Conservation (phyloP, 352 stramenopile species). For the Phytophthora colocasiae region DNA sequence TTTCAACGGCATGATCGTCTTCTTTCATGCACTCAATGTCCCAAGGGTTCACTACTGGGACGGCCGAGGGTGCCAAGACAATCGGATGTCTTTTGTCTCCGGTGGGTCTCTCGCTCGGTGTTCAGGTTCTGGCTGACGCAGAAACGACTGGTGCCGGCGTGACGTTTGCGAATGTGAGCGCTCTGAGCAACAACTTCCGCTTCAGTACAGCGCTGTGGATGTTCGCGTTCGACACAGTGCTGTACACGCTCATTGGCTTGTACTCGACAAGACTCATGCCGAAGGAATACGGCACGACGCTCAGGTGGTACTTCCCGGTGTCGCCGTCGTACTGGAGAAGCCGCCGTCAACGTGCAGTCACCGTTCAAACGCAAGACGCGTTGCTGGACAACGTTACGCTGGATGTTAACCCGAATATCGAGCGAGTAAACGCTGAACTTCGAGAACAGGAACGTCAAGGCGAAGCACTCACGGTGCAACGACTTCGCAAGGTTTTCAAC, state of each 20-base stretch:
- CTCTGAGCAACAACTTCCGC: conserved; percentile 57
- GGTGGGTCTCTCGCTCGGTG: conserved; percentile 71
- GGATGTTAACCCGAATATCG: conserved; percentile 42
- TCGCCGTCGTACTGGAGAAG: conserved; percentile 53
- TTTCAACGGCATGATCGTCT: conserved; percentile 80
- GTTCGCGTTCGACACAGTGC: conserved; percentile 85
- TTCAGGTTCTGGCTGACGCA: conserved; percentile 56
- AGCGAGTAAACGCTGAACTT: conserved; percentile 44
- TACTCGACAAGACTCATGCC: conserved; percentile 94
- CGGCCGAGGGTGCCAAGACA: conserved; percentile 44
- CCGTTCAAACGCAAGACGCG: conserved; percentile 13
- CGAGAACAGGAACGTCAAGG: conserved; percentile 39
- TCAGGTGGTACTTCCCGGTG: conserved; percentile 93
- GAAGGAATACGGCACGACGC: conserved; percentile 86
- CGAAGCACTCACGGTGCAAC: conserved; percentile 42
- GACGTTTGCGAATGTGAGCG: conserved; percentile 48
- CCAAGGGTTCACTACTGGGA: conserved; percentile 36
- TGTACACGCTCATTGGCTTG: conserved; percentile 89
- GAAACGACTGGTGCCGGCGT: conserved; percentile 60
- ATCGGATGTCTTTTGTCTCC: conserved; percentile 63
- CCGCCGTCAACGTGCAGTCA: conserved; percentile 5
- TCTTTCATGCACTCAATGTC: conserved; percentile 88
- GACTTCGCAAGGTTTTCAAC: conserved; percentile 63
- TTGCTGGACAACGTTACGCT: conserved; percentile 33
- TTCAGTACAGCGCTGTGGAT: conserved; percentile 68